A percentile compares a stretch with the other conserved stretches of the same genome.
phyloP scores from a whole-genome alignment of 441 rosid species.

The Populus hybrid region DNA sequence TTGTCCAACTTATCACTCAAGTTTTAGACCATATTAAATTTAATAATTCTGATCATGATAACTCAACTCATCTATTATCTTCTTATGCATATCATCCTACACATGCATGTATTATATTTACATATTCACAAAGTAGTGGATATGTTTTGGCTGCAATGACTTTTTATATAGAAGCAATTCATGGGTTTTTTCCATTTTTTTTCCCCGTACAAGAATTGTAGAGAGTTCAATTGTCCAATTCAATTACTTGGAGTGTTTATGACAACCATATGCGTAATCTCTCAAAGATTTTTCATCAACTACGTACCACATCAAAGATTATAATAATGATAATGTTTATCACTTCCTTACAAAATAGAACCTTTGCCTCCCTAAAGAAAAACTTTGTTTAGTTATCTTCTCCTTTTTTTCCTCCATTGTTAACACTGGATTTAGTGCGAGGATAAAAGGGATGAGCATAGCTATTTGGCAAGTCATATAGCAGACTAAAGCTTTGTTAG shows the following conservation, averaged over 20 bases:
- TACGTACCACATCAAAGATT: neutral
- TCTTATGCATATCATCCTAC: no score
- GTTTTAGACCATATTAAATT: fast-evolving
- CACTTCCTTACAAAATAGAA: conserved; percentile 8
- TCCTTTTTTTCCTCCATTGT: neutral
- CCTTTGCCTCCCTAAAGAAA: conserved; percentile 21
- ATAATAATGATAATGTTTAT: conserved; percentile 9
- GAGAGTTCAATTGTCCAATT: conserved; percentile 33
- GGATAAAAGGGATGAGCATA: conserved; percentile 8
- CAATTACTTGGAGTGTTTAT: conserved; percentile 22
- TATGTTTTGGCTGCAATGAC: conserved; percentile 7
- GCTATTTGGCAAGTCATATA: conserved; percentile 10
- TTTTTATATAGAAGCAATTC: conserved; percentile 1
- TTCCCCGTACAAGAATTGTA: neutral
- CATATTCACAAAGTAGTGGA: neutral
- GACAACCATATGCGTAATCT: conserved; percentile 23
- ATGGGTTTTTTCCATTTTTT: neutral
- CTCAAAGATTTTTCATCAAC: conserved; percentile 2
- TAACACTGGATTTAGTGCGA: neutral
- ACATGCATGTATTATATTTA: neutral
- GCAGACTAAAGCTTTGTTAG: neutral
- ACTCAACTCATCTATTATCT: no score
- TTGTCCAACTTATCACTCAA: fast-evolving
- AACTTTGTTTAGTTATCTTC: conserved; percentile 12
- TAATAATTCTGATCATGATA: no score